Evolutionary conservation across 164 flowering plant genomes (phyloP), one percentile per base, ranked within the genome.

Genomic region (Tetrastigma voinierianum): DNA sequence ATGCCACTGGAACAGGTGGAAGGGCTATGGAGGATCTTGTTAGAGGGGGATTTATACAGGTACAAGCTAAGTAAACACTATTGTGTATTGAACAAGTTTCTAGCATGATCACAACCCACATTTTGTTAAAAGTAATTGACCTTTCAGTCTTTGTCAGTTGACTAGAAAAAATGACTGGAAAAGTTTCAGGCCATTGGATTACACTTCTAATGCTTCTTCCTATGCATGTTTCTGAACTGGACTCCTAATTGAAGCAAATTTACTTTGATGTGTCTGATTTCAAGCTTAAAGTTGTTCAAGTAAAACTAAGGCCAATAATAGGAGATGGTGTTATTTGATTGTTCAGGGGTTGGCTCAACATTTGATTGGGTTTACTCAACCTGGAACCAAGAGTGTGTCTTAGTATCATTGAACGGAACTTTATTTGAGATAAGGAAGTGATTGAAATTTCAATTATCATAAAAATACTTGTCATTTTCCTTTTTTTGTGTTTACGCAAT

Each of bases 1-100:
- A 95, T 78, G 97, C 97, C 64, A 95, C 97, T 55, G 99, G 97
- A n/a, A 89, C 88, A 6, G 99, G 99, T 49, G 99, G 99, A 46
- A 85, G 81, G 77, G 97, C 97, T 11, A 90, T 95, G 97, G 99
- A 95, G 77, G 83, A 87, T 68, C 86, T 92, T 46, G 91, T 90
- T 72, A 81, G 73, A 74, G 87, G 70, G 47, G 99, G 99, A 48
- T 85, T 84, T 65, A 84, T 95, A 78, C 89, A 92, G 97, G 99
- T 92, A 76, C 14, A 10, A 20, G 2, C 24, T 19, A 16, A 15
- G 16, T 60, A 10, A 49, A 18, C 46, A 25, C 43, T 68, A n/a
- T 47, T 49, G 44, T 11, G 48, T 32, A 19, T 54, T 57, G 52
- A 48, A 40, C 17, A 43, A 12, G 17, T 57, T 21, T 13, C n/a